These are phyloP conservation scores for Talaromyces wortmannii DNA, from an alignment of 495 filamentous ascomycete genomes.

Conservation along the genomic window DNA sequence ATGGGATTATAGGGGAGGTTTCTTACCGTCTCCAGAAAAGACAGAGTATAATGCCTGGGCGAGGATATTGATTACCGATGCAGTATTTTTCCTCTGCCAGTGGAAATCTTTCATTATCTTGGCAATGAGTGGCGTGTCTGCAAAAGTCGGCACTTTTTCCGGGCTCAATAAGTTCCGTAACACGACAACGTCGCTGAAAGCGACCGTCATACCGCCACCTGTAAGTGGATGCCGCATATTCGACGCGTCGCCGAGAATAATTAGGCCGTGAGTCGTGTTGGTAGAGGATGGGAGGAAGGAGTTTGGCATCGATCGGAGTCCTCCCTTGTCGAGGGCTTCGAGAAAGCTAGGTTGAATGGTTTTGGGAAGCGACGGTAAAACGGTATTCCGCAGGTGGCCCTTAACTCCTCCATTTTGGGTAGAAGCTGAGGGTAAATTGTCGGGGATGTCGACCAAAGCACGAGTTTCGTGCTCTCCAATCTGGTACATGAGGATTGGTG, in stretches of 20 bases:
- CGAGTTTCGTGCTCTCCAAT: constrained; percentile 94
- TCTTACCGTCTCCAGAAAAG: constrained; percentile 75
- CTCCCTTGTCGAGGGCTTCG: constrained; percentile 66
- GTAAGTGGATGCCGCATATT: constrained; percentile 97
- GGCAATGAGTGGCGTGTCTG: constrained; percentile 54
- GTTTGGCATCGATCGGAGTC: constrained; percentile 84
- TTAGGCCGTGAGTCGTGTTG: constrained; percentile 62
- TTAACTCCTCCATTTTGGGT: constrained; percentile 72
- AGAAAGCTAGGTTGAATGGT: constrained; percentile 66
- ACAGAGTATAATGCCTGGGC: constrained; percentile 85
- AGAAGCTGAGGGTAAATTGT: constrained; percentile 64
- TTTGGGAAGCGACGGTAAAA: constrained; percentile 72
- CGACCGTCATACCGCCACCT: constrained; percentile 94
- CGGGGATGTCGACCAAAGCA: constrained; percentile 84
- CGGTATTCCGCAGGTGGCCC: constrained; percentile 66
- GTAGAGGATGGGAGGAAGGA: constrained; percentile 77
- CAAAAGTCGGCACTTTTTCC: constrained; percentile 57
- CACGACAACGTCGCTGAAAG: constrained; percentile 77
- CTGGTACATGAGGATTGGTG: constrained; percentile 90
- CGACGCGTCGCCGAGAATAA: constrained; percentile 84
- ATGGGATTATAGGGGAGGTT: not conserved
- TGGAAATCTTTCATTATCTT: constrained; percentile 72
- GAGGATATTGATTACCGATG: constrained; percentile 90
- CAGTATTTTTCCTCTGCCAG: constrained; percentile 76
- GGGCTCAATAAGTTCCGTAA: constrained; percentile 67